These are phyloP conservation scores for Pythium apleroticum DNA, from an alignment of 352 stramenopile genomes.

Conservation along the genomic window DNA sequence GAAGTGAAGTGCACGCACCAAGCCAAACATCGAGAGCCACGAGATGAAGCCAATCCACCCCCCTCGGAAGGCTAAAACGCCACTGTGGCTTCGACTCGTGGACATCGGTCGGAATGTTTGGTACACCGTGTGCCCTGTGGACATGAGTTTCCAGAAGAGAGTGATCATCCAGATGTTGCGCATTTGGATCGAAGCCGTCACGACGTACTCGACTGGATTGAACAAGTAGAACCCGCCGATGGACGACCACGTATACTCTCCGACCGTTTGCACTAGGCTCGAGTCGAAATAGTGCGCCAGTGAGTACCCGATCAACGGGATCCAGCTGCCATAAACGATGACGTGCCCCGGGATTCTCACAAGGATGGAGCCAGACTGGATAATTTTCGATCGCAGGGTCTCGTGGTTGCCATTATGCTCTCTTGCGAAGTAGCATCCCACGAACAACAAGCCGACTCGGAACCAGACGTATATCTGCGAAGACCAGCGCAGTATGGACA, in stretches of 20 bases:
- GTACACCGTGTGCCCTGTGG: too few species aligned
- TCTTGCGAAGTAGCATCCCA: slow-evolving; percentile 27
- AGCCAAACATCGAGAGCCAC: slow-evolving; percentile 20
- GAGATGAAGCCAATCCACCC: slow-evolving; percentile 15
- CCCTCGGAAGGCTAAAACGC: slow-evolving; percentile 16
- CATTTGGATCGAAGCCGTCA: slow-evolving; percentile 26
- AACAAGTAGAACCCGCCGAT: slow-evolving; percentile 16
- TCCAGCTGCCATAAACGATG: slow-evolving; percentile 41
- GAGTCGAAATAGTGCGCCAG: slow-evolving; percentile 30
- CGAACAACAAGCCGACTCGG: slow-evolving; percentile 20
- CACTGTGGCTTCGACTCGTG: too few species aligned
- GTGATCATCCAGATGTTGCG: slow-evolving; percentile 33
- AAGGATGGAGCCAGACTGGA: slow-evolving; percentile 14
- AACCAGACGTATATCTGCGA: slow-evolving; percentile 53
- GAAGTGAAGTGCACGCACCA: slow-evolving; percentile 11
- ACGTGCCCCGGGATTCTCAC: slow-evolving; percentile 32
- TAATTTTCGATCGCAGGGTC: not conserved
- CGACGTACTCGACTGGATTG: slow-evolving; percentile 11
- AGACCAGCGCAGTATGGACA: slow-evolving; percentile 29
- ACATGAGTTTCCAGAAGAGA: slow-evolving; percentile 22
- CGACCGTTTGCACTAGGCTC: slow-evolving; percentile 18
- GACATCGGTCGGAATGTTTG: too few species aligned
- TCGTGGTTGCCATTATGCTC: too few species aligned
- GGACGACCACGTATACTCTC: slow-evolving; percentile 19
- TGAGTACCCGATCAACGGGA: slow-evolving; percentile 28